Evolutionary conservation across 352 stramenopile species (phyloP).

Genomic region (Phytophthora nicotianae): DNA sequence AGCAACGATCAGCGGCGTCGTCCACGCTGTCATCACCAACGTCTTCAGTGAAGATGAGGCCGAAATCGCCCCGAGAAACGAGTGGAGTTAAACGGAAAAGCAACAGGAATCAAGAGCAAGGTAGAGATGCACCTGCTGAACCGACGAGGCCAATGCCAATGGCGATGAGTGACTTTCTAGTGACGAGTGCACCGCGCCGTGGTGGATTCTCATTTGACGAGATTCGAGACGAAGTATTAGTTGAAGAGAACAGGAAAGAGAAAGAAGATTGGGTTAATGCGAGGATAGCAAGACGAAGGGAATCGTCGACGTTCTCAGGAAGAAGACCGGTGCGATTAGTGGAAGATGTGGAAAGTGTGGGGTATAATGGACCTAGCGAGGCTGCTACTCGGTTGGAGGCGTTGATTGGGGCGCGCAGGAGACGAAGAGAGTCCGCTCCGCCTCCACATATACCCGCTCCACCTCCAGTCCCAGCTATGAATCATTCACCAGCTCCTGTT

Average conservation of each 20-base stretch:
- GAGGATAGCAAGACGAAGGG: slow-evolving; percentile 7
- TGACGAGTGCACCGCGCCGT: slow-evolving; percentile 10
- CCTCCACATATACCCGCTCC: neutral
- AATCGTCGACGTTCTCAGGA: slow-evolving; percentile 24
- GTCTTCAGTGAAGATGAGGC: slow-evolving; percentile 23
- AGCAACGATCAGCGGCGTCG: slow-evolving; percentile 5
- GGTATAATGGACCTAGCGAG: slow-evolving; percentile 21
- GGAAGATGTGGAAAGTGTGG: slow-evolving; percentile 5
- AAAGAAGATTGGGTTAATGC: slow-evolving; percentile 5
- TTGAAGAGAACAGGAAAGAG: slow-evolving; percentile 10
- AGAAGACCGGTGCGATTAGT: slow-evolving; percentile 28
- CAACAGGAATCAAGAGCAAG: slow-evolving; percentile 1
- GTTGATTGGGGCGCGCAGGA: slow-evolving; percentile 30
- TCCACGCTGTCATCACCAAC: slow-evolving; percentile 18
- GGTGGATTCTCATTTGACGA: slow-evolving; percentile 33
- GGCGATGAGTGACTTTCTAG: slow-evolving; percentile 20
- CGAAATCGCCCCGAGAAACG: slow-evolving; percentile 2
- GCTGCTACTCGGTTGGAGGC: slow-evolving; percentile 23
- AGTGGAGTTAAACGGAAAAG: slow-evolving; percentile 14
- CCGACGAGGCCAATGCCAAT: slow-evolving; percentile 24
- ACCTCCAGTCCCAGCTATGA: neutral
- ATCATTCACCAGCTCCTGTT: neutral
- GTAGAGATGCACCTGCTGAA: neutral
- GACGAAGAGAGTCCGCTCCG: slow-evolving; percentile 6
- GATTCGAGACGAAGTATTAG: slow-evolving; percentile 9